phyloP scores from a whole-genome alignment of 2,329 filamentous ascomycete genomes.

The Lachnellula subtilissima region DNA sequence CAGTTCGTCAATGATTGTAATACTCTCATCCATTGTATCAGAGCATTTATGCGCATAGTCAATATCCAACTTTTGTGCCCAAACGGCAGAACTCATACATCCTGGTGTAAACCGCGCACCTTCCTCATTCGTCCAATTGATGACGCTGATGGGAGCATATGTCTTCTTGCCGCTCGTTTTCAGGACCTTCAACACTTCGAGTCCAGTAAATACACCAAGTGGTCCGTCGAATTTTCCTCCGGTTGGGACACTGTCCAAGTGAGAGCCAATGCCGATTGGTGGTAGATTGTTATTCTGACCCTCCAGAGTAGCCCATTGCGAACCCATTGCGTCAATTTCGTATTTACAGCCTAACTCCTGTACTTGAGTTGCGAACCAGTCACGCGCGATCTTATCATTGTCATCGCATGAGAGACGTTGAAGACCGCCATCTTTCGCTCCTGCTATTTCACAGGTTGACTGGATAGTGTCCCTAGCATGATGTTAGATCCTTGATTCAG shows the following conservation, averaged over 20 bases:
- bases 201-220: slow-evolving; percentile 62
- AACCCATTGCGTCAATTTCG: slow-evolving; percentile 5
- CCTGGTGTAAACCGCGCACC: slow-evolving; percentile 58
- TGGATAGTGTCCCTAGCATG: background rate
- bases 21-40: slow-evolving; percentile 48
- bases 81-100: slow-evolving; percentile 69
- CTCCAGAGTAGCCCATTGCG: slow-evolving; percentile 3
- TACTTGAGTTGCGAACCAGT: slow-evolving; percentile 4
- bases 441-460: slow-evolving; percentile 3
- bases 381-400: slow-evolving; percentile 9
- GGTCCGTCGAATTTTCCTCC: slow-evolving; percentile 72
- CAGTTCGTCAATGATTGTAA: slow-evolving; percentile 43
- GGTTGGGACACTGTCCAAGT: slow-evolving; percentile 40
- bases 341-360: slow-evolving; percentile 1
- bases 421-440: slow-evolving; percentile 8
- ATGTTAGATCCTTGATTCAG: no score
- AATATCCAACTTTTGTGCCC: slow-evolving; percentile 60
- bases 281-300: slow-evolving; percentile 7
- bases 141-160: slow-evolving; percentile 53
- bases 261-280: slow-evolving; percentile 7
- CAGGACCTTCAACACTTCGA: slow-evolving; percentile 65
- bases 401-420: slow-evolving; percentile 6
- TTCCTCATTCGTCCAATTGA: background rate
- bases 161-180: slow-evolving; percentile 63
- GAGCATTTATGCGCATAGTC: slow-evolving; percentile 54